These are phyloP conservation scores for Hypoxylon intermedium DNA, from an alignment of 495 filamentous ascomycete species.

Conservation along the genomic window DNA sequence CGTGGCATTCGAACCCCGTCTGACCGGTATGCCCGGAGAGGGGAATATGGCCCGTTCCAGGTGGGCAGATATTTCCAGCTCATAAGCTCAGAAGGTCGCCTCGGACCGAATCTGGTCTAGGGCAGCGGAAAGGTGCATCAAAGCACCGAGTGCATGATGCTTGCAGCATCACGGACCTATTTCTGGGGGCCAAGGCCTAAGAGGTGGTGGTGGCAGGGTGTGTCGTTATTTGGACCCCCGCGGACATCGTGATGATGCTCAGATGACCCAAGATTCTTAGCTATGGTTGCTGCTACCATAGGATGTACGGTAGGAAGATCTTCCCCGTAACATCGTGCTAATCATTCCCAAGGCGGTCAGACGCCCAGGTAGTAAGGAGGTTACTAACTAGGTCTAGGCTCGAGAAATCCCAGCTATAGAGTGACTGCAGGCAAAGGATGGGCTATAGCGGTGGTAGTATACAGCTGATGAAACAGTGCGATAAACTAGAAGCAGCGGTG, in stretches of 20 bases:
- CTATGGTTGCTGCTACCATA: slow-evolving; percentile 23
- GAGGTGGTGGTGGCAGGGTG: slow-evolving; percentile 18
- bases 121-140: slow-evolving; percentile 34
- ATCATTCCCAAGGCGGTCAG: slow-evolving; percentile 39
- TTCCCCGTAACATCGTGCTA: slow-evolving; percentile 30
- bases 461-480: slow-evolving; percentile 29
- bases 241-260: slow-evolving; percentile 38
- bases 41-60: slow-evolving; percentile 4
- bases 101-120: slow-evolving; percentile 38
- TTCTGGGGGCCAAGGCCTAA: slow-evolving; percentile 25
- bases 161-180: slow-evolving; percentile 34
- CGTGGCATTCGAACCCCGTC: slow-evolving; percentile 32
- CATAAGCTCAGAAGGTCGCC: slow-evolving; percentile 24
- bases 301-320: slow-evolving; percentile 41
- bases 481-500: slow-evolving; percentile 30
- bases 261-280: slow-evolving; percentile 40
- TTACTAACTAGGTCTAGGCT: slow-evolving; percentile 36
- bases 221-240: slow-evolving; percentile 37
- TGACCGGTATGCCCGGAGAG: slow-evolving; percentile 28
- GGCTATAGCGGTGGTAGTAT: slow-evolving; percentile 23
- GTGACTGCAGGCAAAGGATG: slow-evolving; percentile 34
- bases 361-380: slow-evolving; percentile 15
- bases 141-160: slow-evolving; percentile 29
- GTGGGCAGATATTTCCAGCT: slow-evolving; percentile 12
- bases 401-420: slow-evolving; percentile 31